Conservation (phyloP, 768 basidiomycete genomes). For the Psilocybe sp. region DNA sequence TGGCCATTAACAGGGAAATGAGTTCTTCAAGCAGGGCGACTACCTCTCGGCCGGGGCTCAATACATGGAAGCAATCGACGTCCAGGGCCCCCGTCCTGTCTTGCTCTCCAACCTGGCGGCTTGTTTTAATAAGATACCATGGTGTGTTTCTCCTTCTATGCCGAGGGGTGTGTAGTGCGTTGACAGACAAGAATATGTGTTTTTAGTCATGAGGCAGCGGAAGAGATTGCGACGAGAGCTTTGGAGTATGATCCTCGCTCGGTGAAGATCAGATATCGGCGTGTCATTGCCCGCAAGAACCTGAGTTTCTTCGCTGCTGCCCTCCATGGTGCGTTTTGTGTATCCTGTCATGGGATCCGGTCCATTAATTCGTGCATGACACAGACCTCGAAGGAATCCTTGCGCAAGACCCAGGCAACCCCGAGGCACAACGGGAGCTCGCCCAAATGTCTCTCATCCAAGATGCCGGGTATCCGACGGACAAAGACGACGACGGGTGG, state of each 20-base stretch:
- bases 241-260: too few species aligned
- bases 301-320: too few species aligned
- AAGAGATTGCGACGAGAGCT: too few species aligned
- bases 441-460: constrained; percentile 9
- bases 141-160: too few species aligned
- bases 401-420: constrained; percentile 18
- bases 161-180: too few species aligned
- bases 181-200: too few species aligned
- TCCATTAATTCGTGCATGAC: neutral
- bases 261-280: too few species aligned
- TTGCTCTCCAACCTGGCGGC: constrained; percentile 35
- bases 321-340: too few species aligned
- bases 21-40: constrained; percentile 25
- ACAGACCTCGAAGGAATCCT: constrained; percentile 27
- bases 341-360: too few species aligned
- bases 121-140: too few species aligned
- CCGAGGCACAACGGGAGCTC: constrained; percentile 17
- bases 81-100: constrained; percentile 27
- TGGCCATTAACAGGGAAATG: constrained; percentile 26
- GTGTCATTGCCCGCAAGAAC: too few species aligned
- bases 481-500: constrained; percentile 9
- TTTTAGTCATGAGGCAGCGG: too few species aligned
- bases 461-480: constrained; percentile 8
- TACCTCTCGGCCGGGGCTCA: constrained; percentile 24
- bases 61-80: constrained; percentile 25